Evolutionary conservation across 305 asterid species (phyloP).

Genomic region (Fraxinus ornus): DNA sequence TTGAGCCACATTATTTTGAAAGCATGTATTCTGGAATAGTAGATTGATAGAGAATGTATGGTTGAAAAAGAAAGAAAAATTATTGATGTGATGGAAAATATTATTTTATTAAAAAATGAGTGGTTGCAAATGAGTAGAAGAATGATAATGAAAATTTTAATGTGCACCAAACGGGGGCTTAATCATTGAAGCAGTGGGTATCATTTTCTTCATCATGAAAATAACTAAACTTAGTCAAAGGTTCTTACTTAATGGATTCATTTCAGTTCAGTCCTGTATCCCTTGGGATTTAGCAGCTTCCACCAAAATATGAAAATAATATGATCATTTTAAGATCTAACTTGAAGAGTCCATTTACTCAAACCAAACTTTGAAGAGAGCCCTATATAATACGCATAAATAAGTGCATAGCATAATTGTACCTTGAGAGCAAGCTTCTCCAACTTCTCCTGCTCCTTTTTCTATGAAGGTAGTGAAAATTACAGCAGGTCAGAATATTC

Average conservation of each 20-base stretch:
- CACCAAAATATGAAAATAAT: background rate
- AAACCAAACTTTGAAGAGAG: background rate
- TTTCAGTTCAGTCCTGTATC: slow-evolving; percentile 13
- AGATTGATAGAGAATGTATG: too few species aligned
- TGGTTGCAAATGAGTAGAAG: too few species aligned
- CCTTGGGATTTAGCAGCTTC: background rate
- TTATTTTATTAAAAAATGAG: too few species aligned
- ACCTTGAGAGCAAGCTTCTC: slow-evolving; percentile 88
- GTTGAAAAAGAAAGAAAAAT: too few species aligned
- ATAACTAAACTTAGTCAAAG: background rate
- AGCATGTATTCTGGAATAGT: too few species aligned
- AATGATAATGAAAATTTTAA: too few species aligned
- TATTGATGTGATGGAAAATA: too few species aligned
- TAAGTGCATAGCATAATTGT: background rate
- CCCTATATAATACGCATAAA: background rate
- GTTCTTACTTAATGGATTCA: slow-evolving; percentile 2
- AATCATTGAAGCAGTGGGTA: background rate
- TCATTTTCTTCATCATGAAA: slow-evolving; percentile 7
- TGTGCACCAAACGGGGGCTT: too few species aligned
- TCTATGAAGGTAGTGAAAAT: slow-evolving; percentile 42
- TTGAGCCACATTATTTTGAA: too few species aligned
- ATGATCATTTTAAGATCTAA: background rate
- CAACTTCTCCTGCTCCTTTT: slow-evolving; percentile 76
- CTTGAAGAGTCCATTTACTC: background rate
- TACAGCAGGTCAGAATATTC: slow-evolving; percentile 23